Evolutionary conservation across 2,329 filamentous ascomycete genomes (phyloP), one percentile per base, ranked within the genome.

Genomic region (Hypoxylon sp.): DNA sequence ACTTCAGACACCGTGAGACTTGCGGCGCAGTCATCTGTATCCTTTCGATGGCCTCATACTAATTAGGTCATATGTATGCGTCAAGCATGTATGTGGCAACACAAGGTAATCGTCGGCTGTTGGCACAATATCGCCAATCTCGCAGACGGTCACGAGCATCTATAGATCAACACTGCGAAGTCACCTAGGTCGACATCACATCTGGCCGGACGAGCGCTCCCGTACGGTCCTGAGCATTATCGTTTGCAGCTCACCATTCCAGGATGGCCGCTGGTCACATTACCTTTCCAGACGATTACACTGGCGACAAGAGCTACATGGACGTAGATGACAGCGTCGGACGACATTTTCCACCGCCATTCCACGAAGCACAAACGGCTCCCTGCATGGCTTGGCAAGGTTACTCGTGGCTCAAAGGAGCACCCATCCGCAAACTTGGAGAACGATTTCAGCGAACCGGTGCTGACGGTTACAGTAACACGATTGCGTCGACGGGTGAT

Each of bases 91-190:
- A 55, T 58, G 58, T 58, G 61, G 58, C 47, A 52, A 56, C 61
- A 68, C 62, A 62, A 55, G 43, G 46, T 49, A 49, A 35, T 46
- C 31, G 43, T 58, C 27, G 31, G 43, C 40, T 48, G 56, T 67
- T 69, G 54, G 69, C 69, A 70, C 68, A 51, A 71, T 69, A 61
- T 74, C 73, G 73, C 73, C 67, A 75, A 75, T 74, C 72, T 74
- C 55, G 72, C 73, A 74, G 68, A 56, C 67, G 66, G 66, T 58
- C 52, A 51, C 60, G 60, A 53, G 51, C 61, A 64, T 67, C 27
- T 21, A 40, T 46, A 38, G 38, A 48, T 49, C 37, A 20, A 37
- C 42, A 46, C 50, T 60, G 49, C 58, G 40, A 58, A 46, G 55
- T 50, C 43, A 48, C 55, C 24, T 55, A 53, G 35, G 48, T 58